Base-by-base conservation (phyloP, 352 stramenopile species). In the Phytophthora foliorum region DNA sequence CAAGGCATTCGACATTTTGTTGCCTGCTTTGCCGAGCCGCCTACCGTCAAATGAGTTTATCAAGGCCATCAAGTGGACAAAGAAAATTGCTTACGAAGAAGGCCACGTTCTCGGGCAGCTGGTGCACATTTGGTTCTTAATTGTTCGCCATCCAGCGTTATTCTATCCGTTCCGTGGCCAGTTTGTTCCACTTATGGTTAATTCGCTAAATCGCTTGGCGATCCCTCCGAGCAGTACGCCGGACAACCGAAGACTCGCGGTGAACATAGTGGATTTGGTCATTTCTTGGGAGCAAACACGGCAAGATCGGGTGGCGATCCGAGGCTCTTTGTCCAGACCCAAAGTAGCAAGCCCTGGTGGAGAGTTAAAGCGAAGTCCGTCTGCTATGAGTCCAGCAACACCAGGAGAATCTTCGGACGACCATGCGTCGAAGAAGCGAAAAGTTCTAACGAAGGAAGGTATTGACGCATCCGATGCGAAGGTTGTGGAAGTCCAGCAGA, bases 51-150 rank as follows among this genome's bases (percentile, higher is more conserved):
- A 97, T 53, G 97, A 99, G 55, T 97, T 99, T 39, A 96, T 98
- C 69, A 98, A 97, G 70, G 89, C 91, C 4, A 97, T 99, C 63
- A 98, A 99, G 61, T 99, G 94, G 86, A 99, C 97, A 9, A 98
- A 98, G 67, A 98, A 99, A 72, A 95, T 99, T 34, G 96, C 98
- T 63, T 98, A 98, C 61, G 97, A 99, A 83, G 98, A 99, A 88
- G 92, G 90, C 7, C 97, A 99, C 67, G 93, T 95, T 17, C 78
- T 99, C 0, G 88, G 88, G 14, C 97, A 99, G 59, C 84, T 99
- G 16, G 96, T 98, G 45, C 97, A 99, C 83, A 97, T 99, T 69
- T 99, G 97, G 95, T 97, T 98, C 49, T 84, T 98, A 29, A 97
- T 99, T 63, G 96, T 98, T 49, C 88, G 91, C 29, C 95, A 99